Conservation (phyloP, 768 basidiomycete species). For the Exidia glandulosa region DNA sequence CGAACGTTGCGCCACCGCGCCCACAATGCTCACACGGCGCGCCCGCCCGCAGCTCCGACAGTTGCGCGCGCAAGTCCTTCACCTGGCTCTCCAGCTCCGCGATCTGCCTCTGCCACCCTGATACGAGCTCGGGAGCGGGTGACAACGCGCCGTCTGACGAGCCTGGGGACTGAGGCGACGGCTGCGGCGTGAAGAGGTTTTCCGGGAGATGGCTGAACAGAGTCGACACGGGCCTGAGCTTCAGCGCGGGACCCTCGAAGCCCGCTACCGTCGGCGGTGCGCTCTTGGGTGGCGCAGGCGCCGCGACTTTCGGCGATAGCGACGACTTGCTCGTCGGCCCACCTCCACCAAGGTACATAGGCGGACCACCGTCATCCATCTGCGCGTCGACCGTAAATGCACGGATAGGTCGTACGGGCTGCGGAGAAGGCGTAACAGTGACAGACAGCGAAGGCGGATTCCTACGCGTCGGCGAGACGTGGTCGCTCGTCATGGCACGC, state of each 20-base stretch:
- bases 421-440: background rate
- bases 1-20: constrained; percentile 24
- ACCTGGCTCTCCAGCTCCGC: constrained; percentile 70
- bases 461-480: background rate
- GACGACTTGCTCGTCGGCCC: background rate
- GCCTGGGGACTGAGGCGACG: constrained; percentile 28
- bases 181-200: constrained; percentile 20
- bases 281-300: constrained; percentile 33
- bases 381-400: background rate
- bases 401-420: background rate
- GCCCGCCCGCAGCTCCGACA: constrained; percentile 41
- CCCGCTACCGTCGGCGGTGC: constrained; percentile 53
- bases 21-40: constrained; percentile 56
- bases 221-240: constrained; percentile 64
- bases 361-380: background rate
- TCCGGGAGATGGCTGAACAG: constrained; percentile 60
- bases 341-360: background rate
- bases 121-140: constrained; percentile 27
- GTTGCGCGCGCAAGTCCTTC: constrained; percentile 55
- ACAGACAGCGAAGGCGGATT: background rate
- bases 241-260: constrained; percentile 44
- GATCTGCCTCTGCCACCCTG: constrained; percentile 60
- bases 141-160: constrained; percentile 35
- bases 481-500: background rate
- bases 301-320: background rate